Percentiles rank a stretch among this genome's conserved stretches.
These are phyloP conservation scores for Stemphylium beticola DNA, from an alignment of 2,329 filamentous ascomycete species.

Conservation along the genomic window DNA sequence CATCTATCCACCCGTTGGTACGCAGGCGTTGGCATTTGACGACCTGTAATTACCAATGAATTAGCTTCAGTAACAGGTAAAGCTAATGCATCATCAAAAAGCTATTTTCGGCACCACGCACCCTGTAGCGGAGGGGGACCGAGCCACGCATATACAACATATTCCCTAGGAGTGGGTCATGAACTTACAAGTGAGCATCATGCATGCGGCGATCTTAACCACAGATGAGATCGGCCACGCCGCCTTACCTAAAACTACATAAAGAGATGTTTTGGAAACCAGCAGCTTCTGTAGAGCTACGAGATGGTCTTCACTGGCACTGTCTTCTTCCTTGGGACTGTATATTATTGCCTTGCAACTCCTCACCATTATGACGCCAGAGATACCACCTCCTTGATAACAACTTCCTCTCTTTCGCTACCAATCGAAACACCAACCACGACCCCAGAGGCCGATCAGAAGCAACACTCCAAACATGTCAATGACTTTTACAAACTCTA, in stretches of 20 bases:
- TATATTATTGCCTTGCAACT: constrained; percentile 11
- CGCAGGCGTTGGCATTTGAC: too few relatives aligned
- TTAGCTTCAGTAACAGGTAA: not conserved
- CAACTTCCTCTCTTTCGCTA: constrained; percentile 22
- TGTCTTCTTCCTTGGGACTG: constrained; percentile 7
- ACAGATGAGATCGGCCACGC: not conserved
- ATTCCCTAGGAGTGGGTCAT: not conserved
- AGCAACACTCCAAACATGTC: constrained; percentile 32
- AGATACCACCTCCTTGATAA: constrained; percentile 26
- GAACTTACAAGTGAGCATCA: not conserved
- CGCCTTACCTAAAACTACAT: not conserved
- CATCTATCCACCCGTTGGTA: too few relatives aligned
- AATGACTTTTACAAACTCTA: constrained; percentile 41
- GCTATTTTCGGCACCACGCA: not conserved
- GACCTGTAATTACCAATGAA: too few relatives aligned
- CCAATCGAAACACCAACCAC: constrained; percentile 3
- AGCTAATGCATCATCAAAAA: not conserved
- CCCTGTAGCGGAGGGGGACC: not conserved
- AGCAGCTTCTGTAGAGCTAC: not conserved
- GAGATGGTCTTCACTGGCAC: constrained; percentile 21
- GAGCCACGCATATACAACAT: not conserved
- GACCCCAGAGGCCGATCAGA: constrained; percentile 17
- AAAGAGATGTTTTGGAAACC: not conserved
- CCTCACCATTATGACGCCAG: constrained; percentile 6
- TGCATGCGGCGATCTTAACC: not conserved